Evolutionary conservation across 2,329 filamentous ascomycete species (phyloP), one percentile per base, ranked within the genome.

Genomic region (Aspergillus clavatus): DNA sequence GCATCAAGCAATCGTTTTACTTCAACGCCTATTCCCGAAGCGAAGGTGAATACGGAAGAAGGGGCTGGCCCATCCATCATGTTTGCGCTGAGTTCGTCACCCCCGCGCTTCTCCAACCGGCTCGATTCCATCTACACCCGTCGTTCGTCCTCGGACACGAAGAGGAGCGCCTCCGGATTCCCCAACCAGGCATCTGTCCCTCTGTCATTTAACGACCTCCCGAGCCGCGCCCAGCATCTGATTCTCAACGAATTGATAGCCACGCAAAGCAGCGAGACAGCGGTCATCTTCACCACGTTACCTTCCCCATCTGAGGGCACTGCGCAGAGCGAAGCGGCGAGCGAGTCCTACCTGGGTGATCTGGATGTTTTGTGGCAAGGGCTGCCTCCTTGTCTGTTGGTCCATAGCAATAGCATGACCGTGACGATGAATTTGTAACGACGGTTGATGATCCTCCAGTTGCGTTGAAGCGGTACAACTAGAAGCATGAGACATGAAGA

Each of bases 361-460:
- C 73, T 91, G 48, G 86, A 93, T 65, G 79, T 93, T 2, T 68
- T 95, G 46, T 91, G 86, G 64, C 80, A 84, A 57, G 84, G 80
- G 8, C 70, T 91, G 50, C 87, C 88, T 22, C 88, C 89, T 1
- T 81, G 82, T 37, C 65, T 94, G 57, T 71, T 95, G 64, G 86
- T 95, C 29, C 78, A 94, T 67, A 89, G 86, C 66, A 94, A 94
- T 67, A 89, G 83, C 59, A 89, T 94, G 85, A 94, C 87, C 12
- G 88, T 94, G 38, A 94, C 69, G 43, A 69, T 71, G 62, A 71
- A 71, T 46, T 50, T 71, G 24, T 72, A 55, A 64, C 33, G 52
- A 50, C n/a, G n/a, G n/a, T 27, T 45, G 41, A 5, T 16, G 29
- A 14, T 42, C 19, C 29, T 33, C 5, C 23, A 26, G n/a, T 5